Percentiles rank a stretch among this genome's conserved stretches.
These are phyloP conservation scores for Thermoascus crustaceus DNA, from an alignment of 2,329 filamentous ascomycete species.

Conservation along the genomic window DNA sequence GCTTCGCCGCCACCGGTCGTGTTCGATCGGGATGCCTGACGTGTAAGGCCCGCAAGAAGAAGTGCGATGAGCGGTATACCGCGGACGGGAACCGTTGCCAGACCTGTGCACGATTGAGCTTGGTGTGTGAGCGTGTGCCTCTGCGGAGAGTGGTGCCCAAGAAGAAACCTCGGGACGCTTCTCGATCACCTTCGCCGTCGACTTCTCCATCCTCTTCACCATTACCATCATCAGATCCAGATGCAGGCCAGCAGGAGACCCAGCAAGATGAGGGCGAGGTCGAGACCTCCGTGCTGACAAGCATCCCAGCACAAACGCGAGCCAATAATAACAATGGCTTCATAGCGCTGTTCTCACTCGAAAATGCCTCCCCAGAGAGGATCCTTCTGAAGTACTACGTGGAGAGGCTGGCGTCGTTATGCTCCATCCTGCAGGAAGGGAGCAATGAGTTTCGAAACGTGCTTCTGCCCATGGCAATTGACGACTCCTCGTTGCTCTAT, in stretches of 20 bases:
- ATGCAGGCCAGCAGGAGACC: too few relatives aligned
- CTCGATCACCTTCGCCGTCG: neutral
- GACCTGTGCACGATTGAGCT: constrained; percentile 6
- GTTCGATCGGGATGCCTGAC: constrained; percentile 11
- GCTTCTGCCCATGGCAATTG: constrained; percentile 10
- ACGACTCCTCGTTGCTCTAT: constrained; percentile 10
- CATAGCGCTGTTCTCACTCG: neutral
- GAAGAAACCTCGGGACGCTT: constrained; percentile 3
- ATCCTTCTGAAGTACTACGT: constrained; percentile 9
- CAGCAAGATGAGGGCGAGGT: too few relatives aligned
- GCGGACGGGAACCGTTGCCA: constrained; percentile 2
- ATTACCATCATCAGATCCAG: constrained; percentile 1
- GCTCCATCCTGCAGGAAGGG: constrained; percentile 8
- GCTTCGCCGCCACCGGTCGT: constrained; percentile 8
- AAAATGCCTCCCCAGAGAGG: constrained; percentile 4
- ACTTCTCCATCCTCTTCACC: neutral
- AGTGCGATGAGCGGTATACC: constrained; percentile 10
- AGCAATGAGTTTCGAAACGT: constrained; percentile 6
- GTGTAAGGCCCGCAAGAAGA: constrained; percentile 10
- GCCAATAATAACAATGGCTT: too few relatives aligned
- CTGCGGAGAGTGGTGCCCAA: constrained; percentile 6
- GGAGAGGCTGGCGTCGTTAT: constrained; percentile 6
- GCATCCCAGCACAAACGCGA: too few relatives aligned
- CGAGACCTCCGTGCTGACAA: too few relatives aligned
- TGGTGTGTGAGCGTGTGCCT: constrained; percentile 7